Evolutionary conservation across 495 filamentous ascomycete genomes (phyloP).

Genomic region (Astrothelium subdiscretum): DNA sequence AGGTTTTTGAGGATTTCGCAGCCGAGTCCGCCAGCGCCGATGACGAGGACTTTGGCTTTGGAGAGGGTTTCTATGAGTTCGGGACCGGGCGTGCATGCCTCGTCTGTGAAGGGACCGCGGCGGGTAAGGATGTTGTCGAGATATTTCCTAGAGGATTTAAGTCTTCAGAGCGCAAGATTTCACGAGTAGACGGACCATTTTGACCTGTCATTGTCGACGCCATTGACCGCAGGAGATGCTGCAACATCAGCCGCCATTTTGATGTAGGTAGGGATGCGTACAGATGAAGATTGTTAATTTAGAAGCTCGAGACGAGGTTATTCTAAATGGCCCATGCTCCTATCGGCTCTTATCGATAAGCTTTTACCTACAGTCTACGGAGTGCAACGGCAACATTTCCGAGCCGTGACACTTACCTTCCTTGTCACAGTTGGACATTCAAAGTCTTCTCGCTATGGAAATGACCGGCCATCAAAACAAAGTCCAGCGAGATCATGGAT

Average conservation of each 20-base stretch:
- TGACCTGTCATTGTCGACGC: neutral
- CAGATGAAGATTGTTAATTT: neutral
- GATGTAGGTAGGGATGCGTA: neutral
- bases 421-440: no score
- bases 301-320: neutral
- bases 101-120: conserved; percentile 66
- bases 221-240: neutral
- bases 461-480: neutral
- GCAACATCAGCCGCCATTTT: neutral
- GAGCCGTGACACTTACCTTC: no score
- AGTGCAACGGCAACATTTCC: no score
- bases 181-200: neutral
- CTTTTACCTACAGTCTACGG: no score
- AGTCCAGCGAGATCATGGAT: conserved; percentile 19
- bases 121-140: conserved; percentile 66
- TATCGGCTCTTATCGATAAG: neutral
- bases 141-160: conserved; percentile 36
- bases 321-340: no score
- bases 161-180: neutral
- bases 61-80: conserved; percentile 49
- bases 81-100: conserved; percentile 52
- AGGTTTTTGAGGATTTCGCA: conserved; percentile 97
- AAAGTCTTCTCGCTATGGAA: neutral
- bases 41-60: conserved; percentile 62
- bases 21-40: conserved; percentile 87